A percentile compares a stretch with the other conserved stretches of the same genome.
phyloP scores from a whole-genome alignment of 1,284 basidiomycete species.

The Marasmius tenuissimus region DNA sequence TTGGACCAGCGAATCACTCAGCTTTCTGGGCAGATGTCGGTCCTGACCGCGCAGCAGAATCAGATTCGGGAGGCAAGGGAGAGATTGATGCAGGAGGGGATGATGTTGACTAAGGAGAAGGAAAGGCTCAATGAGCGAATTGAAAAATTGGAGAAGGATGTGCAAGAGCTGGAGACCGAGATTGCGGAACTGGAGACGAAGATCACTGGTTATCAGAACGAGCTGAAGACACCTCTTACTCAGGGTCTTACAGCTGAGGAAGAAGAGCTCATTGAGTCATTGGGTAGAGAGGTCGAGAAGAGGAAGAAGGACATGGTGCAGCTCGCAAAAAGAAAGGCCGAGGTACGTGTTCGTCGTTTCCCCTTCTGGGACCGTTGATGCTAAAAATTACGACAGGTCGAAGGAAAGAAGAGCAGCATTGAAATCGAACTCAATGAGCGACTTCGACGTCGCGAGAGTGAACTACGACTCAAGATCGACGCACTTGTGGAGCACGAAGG shows the following conservation, averaged over 20 bases:
- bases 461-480: conserved; percentile 79
- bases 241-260: conserved; percentile 77
- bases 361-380: conserved; percentile 1
- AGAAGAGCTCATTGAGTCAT: conserved; percentile 60
- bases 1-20: conserved; percentile 90
- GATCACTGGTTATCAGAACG: conserved; percentile 66
- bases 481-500: conserved; percentile 63
- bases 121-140: conserved; percentile 69
- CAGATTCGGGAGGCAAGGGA: conserved; percentile 73
- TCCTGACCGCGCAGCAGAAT: conserved; percentile 68
- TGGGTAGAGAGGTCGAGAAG: conserved; percentile 79
- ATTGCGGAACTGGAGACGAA: conserved; percentile 57
- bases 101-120: conserved; percentile 65
- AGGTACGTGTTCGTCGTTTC: conserved; percentile 48
- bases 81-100: conserved; percentile 65
- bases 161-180: conserved; percentile 76
- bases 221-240: conserved; percentile 77
- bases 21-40: conserved; percentile 73
- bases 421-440: conserved; percentile 95
- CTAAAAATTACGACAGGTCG: conserved; percentile 50
- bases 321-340: conserved; percentile 66
- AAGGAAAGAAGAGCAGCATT: conserved; percentile 75
- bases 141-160: conserved; percentile 64
- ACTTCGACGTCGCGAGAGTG: conserved; percentile 76
- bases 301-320: conserved; percentile 73